Conservation (phyloP, 768 basidiomycete genomes). For the Hypholoma sublateritium region DNA sequence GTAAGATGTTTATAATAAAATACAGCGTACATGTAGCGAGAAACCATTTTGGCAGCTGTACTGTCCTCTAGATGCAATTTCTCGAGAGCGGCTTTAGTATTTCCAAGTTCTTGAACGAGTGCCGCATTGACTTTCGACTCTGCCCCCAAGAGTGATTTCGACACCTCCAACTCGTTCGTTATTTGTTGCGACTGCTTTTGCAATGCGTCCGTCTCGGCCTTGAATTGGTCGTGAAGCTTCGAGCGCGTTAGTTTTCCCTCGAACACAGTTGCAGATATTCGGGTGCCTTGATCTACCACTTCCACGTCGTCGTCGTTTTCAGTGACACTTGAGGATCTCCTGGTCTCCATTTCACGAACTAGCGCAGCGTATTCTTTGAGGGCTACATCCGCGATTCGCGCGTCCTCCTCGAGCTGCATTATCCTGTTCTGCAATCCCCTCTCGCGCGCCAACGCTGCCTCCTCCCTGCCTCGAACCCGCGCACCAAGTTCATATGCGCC, state of each 20-base stretch:
- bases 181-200: conserved; percentile 42
- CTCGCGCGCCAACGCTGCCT: conserved; percentile 50
- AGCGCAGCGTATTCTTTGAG: conserved; percentile 76
- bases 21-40: conserved; percentile 73
- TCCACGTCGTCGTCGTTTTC: background rate
- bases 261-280: conserved; percentile 6
- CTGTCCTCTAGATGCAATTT: conserved; percentile 61
- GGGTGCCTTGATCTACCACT: background rate
- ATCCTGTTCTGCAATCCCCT: conserved; percentile 46
- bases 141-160: conserved; percentile 43
- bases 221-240: conserved; percentile 37
- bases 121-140: conserved; percentile 42
- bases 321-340: conserved; percentile 24
- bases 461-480: conserved; percentile 52
- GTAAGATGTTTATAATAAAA: background rate
- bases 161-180: conserved; percentile 41
- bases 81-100: conserved; percentile 51
- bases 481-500: conserved; percentile 57
- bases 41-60: conserved; percentile 81
- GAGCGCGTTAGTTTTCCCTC: conserved; percentile 1
- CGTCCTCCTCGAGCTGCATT: conserved; percentile 53
- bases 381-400: conserved; percentile 60
- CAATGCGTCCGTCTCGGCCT: conserved; percentile 44
- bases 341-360: conserved; percentile 59
- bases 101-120: conserved; percentile 45